Percentiles rank a stretch among this genome's conserved stretches.
These are phyloP conservation scores for Delphinella strobiligena DNA, from an alignment of 2,329 filamentous ascomycete species.

Conservation along the genomic window DNA sequence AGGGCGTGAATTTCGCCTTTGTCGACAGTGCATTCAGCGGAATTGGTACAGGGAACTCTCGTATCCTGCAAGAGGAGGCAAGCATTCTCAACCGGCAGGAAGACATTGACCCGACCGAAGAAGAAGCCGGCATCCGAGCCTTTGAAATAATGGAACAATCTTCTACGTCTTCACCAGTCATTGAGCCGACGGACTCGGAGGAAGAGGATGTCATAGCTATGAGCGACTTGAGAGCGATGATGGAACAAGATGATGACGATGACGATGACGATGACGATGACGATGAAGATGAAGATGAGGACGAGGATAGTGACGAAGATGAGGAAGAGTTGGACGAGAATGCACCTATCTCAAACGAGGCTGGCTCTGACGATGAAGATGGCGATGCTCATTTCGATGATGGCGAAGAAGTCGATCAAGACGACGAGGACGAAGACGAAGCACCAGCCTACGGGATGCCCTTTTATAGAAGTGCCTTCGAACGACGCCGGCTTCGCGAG, in stretches of 20 bases:
- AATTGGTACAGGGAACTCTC: constrained; percentile 31
- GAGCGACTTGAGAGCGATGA: constrained; percentile 8
- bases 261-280: constrained; percentile 15
- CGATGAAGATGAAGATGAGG: too few species aligned
- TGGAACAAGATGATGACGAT: constrained; percentile 15
- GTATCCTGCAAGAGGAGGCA: constrained; percentile 30
- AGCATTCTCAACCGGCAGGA: constrained; percentile 27
- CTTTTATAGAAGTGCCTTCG: constrained; percentile 38
- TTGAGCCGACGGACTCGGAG: background rate
- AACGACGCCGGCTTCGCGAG: constrained; percentile 33
- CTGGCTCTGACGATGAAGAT: constrained; percentile 13
- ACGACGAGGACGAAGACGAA: constrained; percentile 15
- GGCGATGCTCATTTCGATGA: constrained; percentile 18
- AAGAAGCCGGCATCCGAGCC: constrained; percentile 23
- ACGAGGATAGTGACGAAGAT: constrained; percentile 3
- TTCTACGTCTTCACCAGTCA: background rate
- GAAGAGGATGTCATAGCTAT: constrained; percentile 7
- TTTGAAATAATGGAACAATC: too few species aligned
- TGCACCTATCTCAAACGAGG: constrained; percentile 9
- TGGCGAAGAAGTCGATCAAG: constrained; percentile 13
- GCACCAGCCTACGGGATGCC: constrained; percentile 21
- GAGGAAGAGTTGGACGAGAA: constrained; percentile 10
- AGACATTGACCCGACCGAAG: constrained; percentile 32
- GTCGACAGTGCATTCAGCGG: constrained; percentile 53
- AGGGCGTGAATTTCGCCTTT: constrained; percentile 43